Percentiles rank a stretch among this genome's conserved stretches.
phyloP scores from a whole-genome alignment of 129 eudicot species.

The Helianthus annuus region DNA sequence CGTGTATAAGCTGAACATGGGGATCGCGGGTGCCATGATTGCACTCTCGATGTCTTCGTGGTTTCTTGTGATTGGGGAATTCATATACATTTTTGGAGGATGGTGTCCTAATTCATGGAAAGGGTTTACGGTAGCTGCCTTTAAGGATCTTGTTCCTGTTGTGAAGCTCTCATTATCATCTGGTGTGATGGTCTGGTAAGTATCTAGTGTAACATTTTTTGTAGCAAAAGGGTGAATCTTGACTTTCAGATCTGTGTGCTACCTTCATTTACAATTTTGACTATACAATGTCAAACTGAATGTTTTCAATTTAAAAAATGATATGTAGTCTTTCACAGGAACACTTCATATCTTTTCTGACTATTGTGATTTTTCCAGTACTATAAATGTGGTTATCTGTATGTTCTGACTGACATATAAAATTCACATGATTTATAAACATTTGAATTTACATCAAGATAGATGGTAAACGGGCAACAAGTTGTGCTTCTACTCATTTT shows the following conservation, averaged over 20 bases:
- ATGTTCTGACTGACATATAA: too few relatives aligned
- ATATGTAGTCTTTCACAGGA: too few relatives aligned
- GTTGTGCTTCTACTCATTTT: too few relatives aligned
- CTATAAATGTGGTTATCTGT: too few relatives aligned
- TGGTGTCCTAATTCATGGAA: slow-evolving; percentile 72
- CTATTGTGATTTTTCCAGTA: too few relatives aligned
- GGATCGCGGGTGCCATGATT: slow-evolving; percentile 50
- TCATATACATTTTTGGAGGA: slow-evolving; percentile 58
- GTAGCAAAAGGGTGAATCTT: background rate
- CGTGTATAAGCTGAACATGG: slow-evolving; percentile 37
- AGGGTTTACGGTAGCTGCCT: slow-evolving; percentile 52
- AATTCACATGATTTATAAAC: too few relatives aligned
- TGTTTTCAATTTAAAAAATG: too few relatives aligned
- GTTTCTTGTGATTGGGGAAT: slow-evolving; percentile 58
- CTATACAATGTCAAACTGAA: too few relatives aligned
- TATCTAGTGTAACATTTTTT: background rate
- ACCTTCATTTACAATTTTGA: too few relatives aligned
- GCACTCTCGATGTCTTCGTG: slow-evolving; percentile 51
- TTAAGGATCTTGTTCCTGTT: slow-evolving; percentile 58
- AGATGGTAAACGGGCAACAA: too few relatives aligned
- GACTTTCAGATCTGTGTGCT: too few relatives aligned
- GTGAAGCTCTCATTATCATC: slow-evolving; percentile 67
- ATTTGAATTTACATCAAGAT: too few relatives aligned
- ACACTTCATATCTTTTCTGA: background rate
- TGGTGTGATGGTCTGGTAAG: slow-evolving; percentile 71